Evolutionary conservation across 2,329 filamentous ascomycete species (phyloP).

Genomic region (Fonsecaea pedrosoi): DNA sequence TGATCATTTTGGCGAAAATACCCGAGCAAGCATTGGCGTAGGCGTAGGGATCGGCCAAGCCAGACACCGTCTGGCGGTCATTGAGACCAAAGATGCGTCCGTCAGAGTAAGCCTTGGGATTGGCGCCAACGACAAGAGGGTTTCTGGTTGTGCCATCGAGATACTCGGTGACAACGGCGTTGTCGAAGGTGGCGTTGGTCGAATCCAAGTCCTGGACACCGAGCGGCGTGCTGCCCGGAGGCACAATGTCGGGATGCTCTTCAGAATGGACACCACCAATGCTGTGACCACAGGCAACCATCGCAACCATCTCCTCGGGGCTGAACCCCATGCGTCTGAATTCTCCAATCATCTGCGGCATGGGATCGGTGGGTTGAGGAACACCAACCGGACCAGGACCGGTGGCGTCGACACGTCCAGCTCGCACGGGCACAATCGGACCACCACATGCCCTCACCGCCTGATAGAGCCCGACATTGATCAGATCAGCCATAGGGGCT

Average conservation of each 20-base stretch:
- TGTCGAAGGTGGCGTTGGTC: conserved; percentile 41
- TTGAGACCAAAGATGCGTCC: conserved; percentile 45
- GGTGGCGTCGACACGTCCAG: conserved; percentile 45
- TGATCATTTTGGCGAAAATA: conserved; percentile 35
- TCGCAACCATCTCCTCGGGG: conserved; percentile 38
- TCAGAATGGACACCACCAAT: conserved; percentile 46
- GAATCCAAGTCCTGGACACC: conserved; percentile 42
- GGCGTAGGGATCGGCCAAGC: conserved; percentile 34
- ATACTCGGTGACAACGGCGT: conserved; percentile 45
- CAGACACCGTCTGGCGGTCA: conserved; percentile 44
- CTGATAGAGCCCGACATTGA: conserved; percentile 44
- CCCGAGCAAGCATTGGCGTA: conserved; percentile 27
- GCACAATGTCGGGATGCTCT: conserved; percentile 45
- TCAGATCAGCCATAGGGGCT: conserved; percentile 43
- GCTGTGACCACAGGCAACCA: conserved; percentile 47
- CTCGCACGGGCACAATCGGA: conserved; percentile 43
- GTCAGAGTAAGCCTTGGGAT: conserved; percentile 45
- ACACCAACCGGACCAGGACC: conserved; percentile 43
- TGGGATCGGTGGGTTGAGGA: conserved; percentile 44
- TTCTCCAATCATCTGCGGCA: conserved; percentile 42
- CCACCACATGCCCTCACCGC: conserved; percentile 44
- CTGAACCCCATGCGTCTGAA: conserved; percentile 45
- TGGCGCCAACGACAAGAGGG: conserved; percentile 35
- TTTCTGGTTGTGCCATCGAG: conserved; percentile 42
- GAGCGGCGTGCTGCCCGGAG: conserved; percentile 40